phyloP scores from a whole-genome alignment of 768 basidiomycete species.

The Leccinum subgranulosum region DNA sequence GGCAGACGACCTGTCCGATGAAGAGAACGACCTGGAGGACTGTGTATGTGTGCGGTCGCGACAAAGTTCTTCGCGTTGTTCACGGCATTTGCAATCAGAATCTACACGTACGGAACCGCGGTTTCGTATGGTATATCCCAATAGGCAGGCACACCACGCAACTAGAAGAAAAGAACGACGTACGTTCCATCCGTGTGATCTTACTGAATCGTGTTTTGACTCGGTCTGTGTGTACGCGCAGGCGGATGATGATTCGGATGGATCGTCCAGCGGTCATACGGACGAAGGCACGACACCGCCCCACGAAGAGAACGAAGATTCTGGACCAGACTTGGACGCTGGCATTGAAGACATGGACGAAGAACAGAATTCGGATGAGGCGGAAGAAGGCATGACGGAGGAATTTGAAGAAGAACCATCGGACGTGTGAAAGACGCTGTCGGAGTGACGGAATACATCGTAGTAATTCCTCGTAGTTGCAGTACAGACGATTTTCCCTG shows the following conservation, averaged over 20 bases:
- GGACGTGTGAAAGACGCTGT: no score
- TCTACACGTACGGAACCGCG: slow-evolving; percentile 57
- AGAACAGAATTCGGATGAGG: slow-evolving; percentile 40
- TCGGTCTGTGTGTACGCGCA: slow-evolving; percentile 4
- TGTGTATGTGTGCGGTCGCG: slow-evolving; percentile 41
- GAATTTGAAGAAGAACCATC: slow-evolving; percentile 50
- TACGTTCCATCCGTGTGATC: slow-evolving; percentile 29
- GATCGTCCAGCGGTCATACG: slow-evolving; percentile 30
- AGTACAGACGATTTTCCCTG: no score
- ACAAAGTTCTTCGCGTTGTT: neutral
- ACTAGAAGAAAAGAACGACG: slow-evolving; percentile 84
- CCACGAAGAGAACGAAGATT: slow-evolving; percentile 40
- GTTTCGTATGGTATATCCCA: slow-evolving; percentile 65
- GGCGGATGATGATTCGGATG: slow-evolving; percentile 37
- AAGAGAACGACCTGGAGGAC: slow-evolving; percentile 79
- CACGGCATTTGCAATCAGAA: slow-evolving; percentile 39
- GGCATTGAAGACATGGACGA: slow-evolving; percentile 43
- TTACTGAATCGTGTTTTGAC: neutral
- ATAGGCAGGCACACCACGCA: slow-evolving; percentile 72
- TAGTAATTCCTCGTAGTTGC: no score
- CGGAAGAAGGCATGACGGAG: slow-evolving; percentile 47
- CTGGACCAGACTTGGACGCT: slow-evolving; percentile 36
- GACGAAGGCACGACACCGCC: slow-evolving; percentile 29
- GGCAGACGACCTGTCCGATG: slow-evolving; percentile 82
- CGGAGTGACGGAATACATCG: no score